Evolutionary conservation across 2,329 filamentous ascomycete species (phyloP).

Genomic region (Blastomyces emzantsi): DNA sequence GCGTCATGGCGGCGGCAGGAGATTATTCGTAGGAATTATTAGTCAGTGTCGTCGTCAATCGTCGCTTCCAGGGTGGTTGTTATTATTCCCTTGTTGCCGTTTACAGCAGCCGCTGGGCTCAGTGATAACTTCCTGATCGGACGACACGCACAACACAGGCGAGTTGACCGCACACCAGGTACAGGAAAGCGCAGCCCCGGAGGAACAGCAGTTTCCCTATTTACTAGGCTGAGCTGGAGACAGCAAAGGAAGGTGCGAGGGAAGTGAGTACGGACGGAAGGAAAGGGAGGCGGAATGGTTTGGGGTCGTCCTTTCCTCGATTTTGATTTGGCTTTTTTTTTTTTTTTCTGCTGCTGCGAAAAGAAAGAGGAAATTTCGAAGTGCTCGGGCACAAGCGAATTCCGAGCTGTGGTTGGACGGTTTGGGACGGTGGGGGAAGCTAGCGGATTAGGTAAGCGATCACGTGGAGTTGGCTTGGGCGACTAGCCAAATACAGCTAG

Average conservation of each 20-base stretch:
- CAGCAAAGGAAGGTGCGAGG: background rate
- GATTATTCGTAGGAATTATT: background rate
- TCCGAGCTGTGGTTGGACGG: slow-evolving; percentile 24
- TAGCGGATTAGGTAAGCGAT: background rate
- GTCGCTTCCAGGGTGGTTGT: background rate
- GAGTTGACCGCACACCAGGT: background rate
- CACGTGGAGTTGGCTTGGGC: background rate
- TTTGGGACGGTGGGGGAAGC: slow-evolving; percentile 9
- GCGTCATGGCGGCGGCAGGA: slow-evolving; percentile 54
- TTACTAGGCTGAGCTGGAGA: background rate
- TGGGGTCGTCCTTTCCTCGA: background rate
- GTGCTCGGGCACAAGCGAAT: slow-evolving; percentile 24
- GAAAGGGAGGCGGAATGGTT: background rate
- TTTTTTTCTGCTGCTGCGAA: slow-evolving; percentile 11
- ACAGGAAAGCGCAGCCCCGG: slow-evolving; percentile 4
- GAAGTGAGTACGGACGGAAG: background rate
- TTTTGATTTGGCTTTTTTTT: slow-evolving; percentile 19
- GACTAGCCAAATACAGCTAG: background rate
- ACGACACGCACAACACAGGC: background rate
- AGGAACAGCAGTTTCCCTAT: background rate
- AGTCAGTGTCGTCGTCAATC: background rate
- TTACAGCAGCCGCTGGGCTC: background rate
- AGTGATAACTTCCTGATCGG: background rate
- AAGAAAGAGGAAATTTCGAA: slow-evolving; percentile 29
- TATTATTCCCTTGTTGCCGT: background rate